Evolutionary conservation across 2,329 filamentous ascomycete genomes (phyloP).

Genomic region (Furcasterigmium furcatum): DNA sequence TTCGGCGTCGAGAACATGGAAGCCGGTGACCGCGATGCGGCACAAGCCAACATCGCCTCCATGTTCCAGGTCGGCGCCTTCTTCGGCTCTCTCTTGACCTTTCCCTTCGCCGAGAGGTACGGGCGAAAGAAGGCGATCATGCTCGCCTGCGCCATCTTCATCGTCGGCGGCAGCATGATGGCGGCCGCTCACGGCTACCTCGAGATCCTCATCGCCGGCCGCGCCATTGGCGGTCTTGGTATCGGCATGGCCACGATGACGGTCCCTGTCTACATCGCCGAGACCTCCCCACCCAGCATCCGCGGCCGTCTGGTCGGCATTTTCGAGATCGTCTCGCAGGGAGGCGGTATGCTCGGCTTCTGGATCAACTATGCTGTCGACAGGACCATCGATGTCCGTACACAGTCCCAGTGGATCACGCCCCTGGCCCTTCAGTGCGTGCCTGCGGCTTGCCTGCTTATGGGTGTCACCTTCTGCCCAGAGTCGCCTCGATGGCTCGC

Average conservation of each 20-base stretch:
- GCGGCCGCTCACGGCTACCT: slow-evolving; percentile 27
- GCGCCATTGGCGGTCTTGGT: slow-evolving; percentile 48
- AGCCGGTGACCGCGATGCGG: slow-evolving; percentile 22
- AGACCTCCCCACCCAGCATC: slow-evolving; percentile 42
- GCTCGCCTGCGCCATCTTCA: slow-evolving; percentile 37
- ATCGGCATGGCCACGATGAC: slow-evolving; percentile 47
- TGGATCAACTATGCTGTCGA: slow-evolving; percentile 29
- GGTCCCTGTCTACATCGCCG: slow-evolving; percentile 39
- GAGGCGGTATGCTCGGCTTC: slow-evolving; percentile 41
- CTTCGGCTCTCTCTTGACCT: slow-evolving; percentile 34
- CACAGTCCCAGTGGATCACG: slow-evolving; percentile 32
- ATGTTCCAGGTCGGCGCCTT: slow-evolving; percentile 30
- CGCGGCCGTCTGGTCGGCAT: slow-evolving; percentile 48
- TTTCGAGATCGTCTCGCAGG: slow-evolving; percentile 45
- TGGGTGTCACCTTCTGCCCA: slow-evolving; percentile 27
- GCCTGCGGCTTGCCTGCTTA: slow-evolving; percentile 29
- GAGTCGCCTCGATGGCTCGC: slow-evolving; percentile 35
- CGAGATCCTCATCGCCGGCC: slow-evolving; percentile 39
- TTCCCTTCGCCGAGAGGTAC: slow-evolving; percentile 43
- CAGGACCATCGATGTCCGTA: slow-evolving; percentile 9
- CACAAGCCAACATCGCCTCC: slow-evolving; percentile 25
- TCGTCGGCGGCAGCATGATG: slow-evolving; percentile 29
- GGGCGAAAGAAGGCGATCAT: slow-evolving; percentile 44
- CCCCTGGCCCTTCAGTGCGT: slow-evolving; percentile 38
- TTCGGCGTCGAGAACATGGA: slow-evolving; percentile 23